Evolutionary conservation across 129 eudicot species (phyloP).

Genomic region (Glebionis coronaria): DNA sequence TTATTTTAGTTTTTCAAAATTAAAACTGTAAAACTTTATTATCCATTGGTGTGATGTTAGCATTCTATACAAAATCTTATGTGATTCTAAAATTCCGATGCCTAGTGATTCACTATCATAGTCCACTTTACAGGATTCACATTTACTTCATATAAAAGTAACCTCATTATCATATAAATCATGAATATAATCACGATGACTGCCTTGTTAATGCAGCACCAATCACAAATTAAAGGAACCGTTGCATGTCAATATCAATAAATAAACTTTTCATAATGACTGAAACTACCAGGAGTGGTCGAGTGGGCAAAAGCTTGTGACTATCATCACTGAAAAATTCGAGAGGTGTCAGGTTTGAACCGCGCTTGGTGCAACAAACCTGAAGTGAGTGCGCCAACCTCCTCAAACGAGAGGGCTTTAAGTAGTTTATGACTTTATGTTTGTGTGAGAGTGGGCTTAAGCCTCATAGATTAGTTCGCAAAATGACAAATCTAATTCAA

Average conservation of each 20-base stretch:
- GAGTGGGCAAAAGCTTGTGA: too few relatives aligned
- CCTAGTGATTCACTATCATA: slow-evolving; percentile 6
- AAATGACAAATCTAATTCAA: background rate
- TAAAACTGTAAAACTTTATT: background rate
- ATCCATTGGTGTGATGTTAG: background rate
- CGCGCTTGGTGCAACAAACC: too few relatives aligned
- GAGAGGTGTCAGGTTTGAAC: too few relatives aligned
- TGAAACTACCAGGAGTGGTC: background rate
- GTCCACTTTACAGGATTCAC: background rate
- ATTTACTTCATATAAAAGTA: too few relatives aligned
- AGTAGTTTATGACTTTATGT: too few relatives aligned
- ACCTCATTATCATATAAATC: too few relatives aligned
- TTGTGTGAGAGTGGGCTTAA: too few relatives aligned
- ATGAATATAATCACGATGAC: background rate
- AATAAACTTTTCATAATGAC: background rate
- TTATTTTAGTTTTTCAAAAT: background rate
- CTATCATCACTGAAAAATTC: too few relatives aligned
- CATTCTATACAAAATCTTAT: background rate
- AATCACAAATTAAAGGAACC: background rate
- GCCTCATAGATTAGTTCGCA: background rate
- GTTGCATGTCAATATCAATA: background rate
- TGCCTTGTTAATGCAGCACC: background rate
- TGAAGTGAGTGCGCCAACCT: too few relatives aligned
- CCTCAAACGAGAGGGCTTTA: too few relatives aligned
- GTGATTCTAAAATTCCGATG: background rate